phyloP scores from a whole-genome alignment of 441 rosid genomes.

The Euphorbia celastroides region DNA sequence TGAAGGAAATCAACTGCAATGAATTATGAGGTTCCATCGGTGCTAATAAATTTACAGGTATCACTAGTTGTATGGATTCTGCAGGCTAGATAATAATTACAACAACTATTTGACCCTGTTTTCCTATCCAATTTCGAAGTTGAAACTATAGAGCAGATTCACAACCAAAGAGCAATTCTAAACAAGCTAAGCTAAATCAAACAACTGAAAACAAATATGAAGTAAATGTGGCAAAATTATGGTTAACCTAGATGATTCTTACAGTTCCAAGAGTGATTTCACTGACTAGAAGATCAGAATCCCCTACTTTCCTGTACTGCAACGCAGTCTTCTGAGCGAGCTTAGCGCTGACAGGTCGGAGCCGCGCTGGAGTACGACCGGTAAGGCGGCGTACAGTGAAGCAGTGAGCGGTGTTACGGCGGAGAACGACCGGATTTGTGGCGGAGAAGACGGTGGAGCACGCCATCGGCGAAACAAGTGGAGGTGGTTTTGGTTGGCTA shows the following conservation, averaged over 20 bases:
- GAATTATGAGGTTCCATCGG: too few relatives aligned
- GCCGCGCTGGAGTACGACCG: slow-evolving; percentile 23
- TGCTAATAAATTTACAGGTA: too few relatives aligned
- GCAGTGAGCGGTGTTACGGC: not conserved
- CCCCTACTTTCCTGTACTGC: slow-evolving; percentile 58
- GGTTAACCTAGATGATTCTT: slow-evolving; percentile 5
- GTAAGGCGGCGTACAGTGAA: not conserved
- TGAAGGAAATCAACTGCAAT: too few relatives aligned
- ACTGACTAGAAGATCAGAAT: slow-evolving; percentile 59
- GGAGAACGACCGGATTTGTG: slow-evolving; percentile 16
- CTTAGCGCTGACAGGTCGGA: slow-evolving; percentile 29
- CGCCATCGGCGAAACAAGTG: slow-evolving; percentile 21
- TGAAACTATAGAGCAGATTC: not conserved
- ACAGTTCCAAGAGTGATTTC: slow-evolving; percentile 81
- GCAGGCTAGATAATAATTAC: too few relatives aligned
- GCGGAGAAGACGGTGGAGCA: slow-evolving; percentile 9
- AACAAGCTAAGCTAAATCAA: too few relatives aligned
- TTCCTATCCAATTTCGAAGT: too few relatives aligned
- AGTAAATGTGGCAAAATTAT: not conserved
- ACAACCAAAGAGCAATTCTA: too few relatives aligned
- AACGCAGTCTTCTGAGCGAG: slow-evolving; percentile 33
- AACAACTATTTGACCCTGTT: too few relatives aligned
- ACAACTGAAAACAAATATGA: not conserved
- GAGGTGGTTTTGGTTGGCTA: too few relatives aligned
- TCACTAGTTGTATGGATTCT: too few relatives aligned